These are phyloP conservation scores for Neurospora sp. DNA, from an alignment of 495 filamentous ascomycete species.

Conservation along the genomic window DNA sequence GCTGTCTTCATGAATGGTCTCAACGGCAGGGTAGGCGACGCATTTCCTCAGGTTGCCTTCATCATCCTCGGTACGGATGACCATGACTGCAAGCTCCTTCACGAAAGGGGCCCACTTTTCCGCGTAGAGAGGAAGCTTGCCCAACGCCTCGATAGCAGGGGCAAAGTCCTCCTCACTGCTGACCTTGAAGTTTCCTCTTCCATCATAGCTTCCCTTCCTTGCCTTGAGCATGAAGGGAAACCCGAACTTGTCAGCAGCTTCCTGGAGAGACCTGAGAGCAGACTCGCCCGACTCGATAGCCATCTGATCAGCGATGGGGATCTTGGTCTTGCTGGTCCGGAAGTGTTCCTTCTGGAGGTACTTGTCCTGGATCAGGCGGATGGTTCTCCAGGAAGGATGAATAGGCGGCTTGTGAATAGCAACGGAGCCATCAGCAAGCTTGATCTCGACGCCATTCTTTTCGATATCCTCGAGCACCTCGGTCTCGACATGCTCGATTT, in stretches of 20 bases:
- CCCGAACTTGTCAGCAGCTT: slow-evolving; percentile 55
- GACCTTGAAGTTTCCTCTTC: slow-evolving; percentile 81
- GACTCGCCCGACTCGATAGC: slow-evolving; percentile 42
- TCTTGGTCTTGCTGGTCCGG: slow-evolving; percentile 38
- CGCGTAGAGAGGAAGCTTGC: slow-evolving; percentile 67
- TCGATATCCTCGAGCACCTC: slow-evolving; percentile 79
- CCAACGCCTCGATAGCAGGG: slow-evolving; percentile 56
- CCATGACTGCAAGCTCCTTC: slow-evolving; percentile 89
- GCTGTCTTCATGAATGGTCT: slow-evolving; percentile 90
- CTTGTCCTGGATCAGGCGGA: slow-evolving; percentile 93
- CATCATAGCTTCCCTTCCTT: slow-evolving; percentile 88
- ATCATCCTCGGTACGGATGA: slow-evolving; percentile 76
- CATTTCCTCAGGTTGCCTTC: slow-evolving; percentile 37
- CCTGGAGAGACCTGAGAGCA: slow-evolving; percentile 47
- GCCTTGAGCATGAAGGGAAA: slow-evolving; percentile 95
- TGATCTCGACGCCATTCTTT: slow-evolving; percentile 42
- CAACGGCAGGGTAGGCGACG: slow-evolving; percentile 78
- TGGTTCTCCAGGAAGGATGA: slow-evolving; percentile 83
- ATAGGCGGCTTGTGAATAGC: slow-evolving; percentile 42
- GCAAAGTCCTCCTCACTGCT: slow-evolving; percentile 55
- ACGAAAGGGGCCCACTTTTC: slow-evolving; percentile 85
- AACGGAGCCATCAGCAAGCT: slow-evolving; percentile 27
- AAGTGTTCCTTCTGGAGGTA: slow-evolving; percentile 85
- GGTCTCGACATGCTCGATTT: slow-evolving; percentile 97
- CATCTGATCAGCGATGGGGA: slow-evolving; percentile 63